Evolutionary conservation across 768 basidiomycete species (phyloP).

Genomic region (Hygrocybe coccinea): DNA sequence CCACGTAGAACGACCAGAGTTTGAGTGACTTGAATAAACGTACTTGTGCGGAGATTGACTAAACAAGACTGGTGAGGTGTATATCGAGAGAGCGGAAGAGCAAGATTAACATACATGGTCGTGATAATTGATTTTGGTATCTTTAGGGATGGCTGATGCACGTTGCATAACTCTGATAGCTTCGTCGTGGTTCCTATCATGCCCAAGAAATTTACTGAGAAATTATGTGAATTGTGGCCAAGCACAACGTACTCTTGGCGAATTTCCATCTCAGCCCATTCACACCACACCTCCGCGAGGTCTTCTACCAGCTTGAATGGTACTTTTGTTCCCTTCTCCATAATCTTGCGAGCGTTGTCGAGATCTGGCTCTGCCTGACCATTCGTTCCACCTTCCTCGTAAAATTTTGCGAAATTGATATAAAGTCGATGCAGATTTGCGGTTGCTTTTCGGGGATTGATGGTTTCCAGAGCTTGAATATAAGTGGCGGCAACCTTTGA

Average conservation of each 20-base stretch:
- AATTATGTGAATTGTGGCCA: neutral
- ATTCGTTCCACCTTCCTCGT: constrained; percentile 88
- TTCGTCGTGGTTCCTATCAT: constrained; percentile 88
- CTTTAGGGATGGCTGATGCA: constrained; percentile 87
- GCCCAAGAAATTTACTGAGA: constrained; percentile 8
- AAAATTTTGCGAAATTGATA: constrained; percentile 95
- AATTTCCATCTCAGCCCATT: constrained; percentile 98
- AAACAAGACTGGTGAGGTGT: constrained; percentile 3
- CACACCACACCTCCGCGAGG: constrained; percentile 97
- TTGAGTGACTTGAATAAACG: constrained; percentile 97
- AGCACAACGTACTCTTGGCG: constrained; percentile 74
- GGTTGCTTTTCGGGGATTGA: constrained; percentile 84
- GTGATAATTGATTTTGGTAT: constrained; percentile 86
- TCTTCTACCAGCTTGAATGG: constrained; percentile 96
- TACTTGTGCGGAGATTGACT: constrained; percentile 81
- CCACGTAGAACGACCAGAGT: constrained; percentile 98
- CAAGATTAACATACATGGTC: constrained; percentile 65
- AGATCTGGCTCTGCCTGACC: constrained; percentile 78
- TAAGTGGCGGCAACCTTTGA: constrained; percentile 88
- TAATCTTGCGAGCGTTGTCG: constrained; percentile 81
- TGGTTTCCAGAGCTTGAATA: constrained; percentile 79
- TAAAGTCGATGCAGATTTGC: constrained; percentile 87
- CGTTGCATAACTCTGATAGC: constrained; percentile 94
- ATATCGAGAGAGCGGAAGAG: neutral
- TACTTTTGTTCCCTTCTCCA: constrained; percentile 89